Percentiles rank a stretch among this genome's conserved stretches.
Conservation (phyloP, 768 basidiomycete genomes). For the Lactifluus echinatus region DNA sequence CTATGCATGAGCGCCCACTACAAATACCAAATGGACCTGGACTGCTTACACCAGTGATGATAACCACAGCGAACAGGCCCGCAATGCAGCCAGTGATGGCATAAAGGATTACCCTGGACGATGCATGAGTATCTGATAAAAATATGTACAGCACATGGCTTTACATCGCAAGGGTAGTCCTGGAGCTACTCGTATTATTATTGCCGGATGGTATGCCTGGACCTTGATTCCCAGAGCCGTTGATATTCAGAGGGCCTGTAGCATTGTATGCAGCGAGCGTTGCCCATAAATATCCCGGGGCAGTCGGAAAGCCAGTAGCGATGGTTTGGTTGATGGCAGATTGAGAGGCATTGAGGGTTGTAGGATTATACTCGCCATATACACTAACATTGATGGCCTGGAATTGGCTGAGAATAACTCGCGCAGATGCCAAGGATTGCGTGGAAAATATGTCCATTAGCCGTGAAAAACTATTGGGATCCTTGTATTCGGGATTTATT, state of each 20-base stretch:
- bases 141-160: slow-evolving; percentile 16
- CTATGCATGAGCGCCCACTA: neutral
- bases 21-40: neutral
- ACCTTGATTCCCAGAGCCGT: slow-evolving; percentile 19
- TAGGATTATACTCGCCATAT: slow-evolving; percentile 50
- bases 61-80: slow-evolving; percentile 74
- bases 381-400: slow-evolving; percentile 41
- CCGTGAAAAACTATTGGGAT: slow-evolving; percentile 55
- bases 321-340: slow-evolving; percentile 38
- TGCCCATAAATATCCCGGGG: slow-evolving; percentile 61
- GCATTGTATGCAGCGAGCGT: slow-evolving; percentile 58
- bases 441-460: slow-evolving; percentile 74
- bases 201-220: slow-evolving; percentile 13
- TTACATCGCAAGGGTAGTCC: slow-evolving; percentile 60
- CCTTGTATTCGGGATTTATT: slow-evolving; percentile 64
- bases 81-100: slow-evolving; percentile 86
- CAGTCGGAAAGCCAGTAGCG: slow-evolving; percentile 32
- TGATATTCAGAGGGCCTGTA: slow-evolving; percentile 31
- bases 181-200: neutral
- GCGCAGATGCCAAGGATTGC: slow-evolving; percentile 48
- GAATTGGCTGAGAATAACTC: slow-evolving; percentile 51
- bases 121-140: slow-evolving; percentile 1
- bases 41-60: slow-evolving; percentile 68
- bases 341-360: slow-evolving; percentile 48
- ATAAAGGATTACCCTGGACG: slow-evolving; percentile 68